Conservation (phyloP, 2,329 filamentous ascomycete genomes). For the Scedosporium apiospermum region DNA sequence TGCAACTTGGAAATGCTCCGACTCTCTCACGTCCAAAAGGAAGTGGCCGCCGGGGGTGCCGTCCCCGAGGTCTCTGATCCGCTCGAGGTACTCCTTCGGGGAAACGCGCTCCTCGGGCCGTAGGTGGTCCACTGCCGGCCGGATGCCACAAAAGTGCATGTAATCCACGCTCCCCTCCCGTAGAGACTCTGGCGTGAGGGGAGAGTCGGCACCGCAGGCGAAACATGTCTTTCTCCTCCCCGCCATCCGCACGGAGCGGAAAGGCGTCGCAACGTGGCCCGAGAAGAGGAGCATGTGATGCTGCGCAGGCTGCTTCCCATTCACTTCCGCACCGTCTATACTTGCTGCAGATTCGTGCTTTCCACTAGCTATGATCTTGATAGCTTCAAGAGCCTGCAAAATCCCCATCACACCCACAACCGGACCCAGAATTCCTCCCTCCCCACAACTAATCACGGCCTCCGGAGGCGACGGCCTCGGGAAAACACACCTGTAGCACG, state of each 20-base stretch:
- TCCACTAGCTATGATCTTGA: slow-evolving; percentile 62
- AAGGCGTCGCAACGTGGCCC: slow-evolving; percentile 34
- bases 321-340: not conserved
- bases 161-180: slow-evolving; percentile 66
- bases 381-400: slow-evolving; percentile 78
- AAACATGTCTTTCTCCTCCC: slow-evolving; percentile 61
- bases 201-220: slow-evolving; percentile 58
- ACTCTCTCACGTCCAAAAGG: slow-evolving; percentile 75
- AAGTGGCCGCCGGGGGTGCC: slow-evolving; percentile 30
- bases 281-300: slow-evolving; percentile 38
- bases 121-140: slow-evolving; percentile 45
- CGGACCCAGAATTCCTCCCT: slow-evolving; percentile 85
- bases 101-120: slow-evolving; percentile 57
- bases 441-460: slow-evolving; percentile 76
- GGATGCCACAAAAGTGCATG: slow-evolving; percentile 70
- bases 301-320: slow-evolving; percentile 12
- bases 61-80: not conserved
- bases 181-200: slow-evolving; percentile 53
- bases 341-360: slow-evolving; percentile 11
- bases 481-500: slow-evolving; percentile 92
- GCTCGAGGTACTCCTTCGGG: slow-evolving; percentile 43
- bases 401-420: slow-evolving; percentile 92
- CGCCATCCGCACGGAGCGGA: slow-evolving; percentile 68
- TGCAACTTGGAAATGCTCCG: slow-evolving; percentile 75
- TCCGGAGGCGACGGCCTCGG: slow-evolving; percentile 77